Conservation (phyloP, 2,329 filamentous ascomycete species). For the Alternaria triticimaculans region DNA sequence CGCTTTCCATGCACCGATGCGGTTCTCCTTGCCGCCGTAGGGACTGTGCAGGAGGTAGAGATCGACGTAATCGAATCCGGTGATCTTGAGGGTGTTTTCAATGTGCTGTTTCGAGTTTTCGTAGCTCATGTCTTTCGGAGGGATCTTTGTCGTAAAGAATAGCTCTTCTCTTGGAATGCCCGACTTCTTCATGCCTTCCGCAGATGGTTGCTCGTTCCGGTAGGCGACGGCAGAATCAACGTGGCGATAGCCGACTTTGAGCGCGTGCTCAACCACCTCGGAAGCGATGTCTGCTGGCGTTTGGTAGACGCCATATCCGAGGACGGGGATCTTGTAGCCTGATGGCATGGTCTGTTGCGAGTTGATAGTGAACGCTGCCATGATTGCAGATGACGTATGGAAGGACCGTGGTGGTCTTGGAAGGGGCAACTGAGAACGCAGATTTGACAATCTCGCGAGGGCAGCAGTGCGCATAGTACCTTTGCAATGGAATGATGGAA, state of each 20-base stretch:
- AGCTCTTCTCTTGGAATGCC: conserved; percentile 64
- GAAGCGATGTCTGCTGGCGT: conserved; percentile 63
- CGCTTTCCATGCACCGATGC: conserved; percentile 61
- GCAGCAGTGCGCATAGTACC: conserved; percentile 9
- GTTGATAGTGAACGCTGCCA: conserved; percentile 55
- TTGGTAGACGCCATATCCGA: conserved; percentile 63
- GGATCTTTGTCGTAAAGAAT: conserved; percentile 76
- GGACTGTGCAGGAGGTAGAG: conserved; percentile 64
- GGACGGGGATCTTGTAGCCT: conserved; percentile 65
- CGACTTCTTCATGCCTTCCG: conserved; percentile 65
- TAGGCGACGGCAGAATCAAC: conserved; percentile 71
- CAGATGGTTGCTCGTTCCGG: conserved; percentile 71
- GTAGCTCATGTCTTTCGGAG: conserved; percentile 62
- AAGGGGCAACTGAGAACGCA: conserved; percentile 18
- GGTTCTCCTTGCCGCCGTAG: conserved; percentile 58
- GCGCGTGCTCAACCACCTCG: conserved; percentile 64
- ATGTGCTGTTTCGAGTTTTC: conserved; percentile 68
- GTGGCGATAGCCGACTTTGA: conserved; percentile 67
- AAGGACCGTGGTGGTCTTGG: conserved; percentile 13
- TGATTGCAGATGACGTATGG: conserved; percentile 41
- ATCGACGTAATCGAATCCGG: conserved; percentile 71
- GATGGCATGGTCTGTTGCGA: conserved; percentile 62
- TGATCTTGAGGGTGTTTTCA: conserved; percentile 59
- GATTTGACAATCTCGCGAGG: conserved; percentile 19
- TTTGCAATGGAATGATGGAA: background rate